Percentiles rank a stretch among this genome's conserved stretches.
phyloP scores from a whole-genome alignment of 1,284 basidiomycete genomes.

The Boletus mariae region DNA sequence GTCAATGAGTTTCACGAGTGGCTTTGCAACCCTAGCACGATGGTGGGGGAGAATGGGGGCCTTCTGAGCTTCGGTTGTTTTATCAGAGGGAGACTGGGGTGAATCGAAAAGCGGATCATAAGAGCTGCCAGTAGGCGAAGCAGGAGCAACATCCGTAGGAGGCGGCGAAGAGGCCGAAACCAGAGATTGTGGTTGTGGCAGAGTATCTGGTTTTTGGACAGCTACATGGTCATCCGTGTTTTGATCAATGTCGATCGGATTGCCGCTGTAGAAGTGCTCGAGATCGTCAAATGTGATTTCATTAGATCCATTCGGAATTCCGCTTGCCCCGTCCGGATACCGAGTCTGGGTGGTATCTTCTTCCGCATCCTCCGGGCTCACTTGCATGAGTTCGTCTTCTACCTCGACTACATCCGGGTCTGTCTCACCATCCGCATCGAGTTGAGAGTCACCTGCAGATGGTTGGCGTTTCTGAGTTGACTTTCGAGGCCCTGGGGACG shows the following conservation, averaged over 20 bases:
- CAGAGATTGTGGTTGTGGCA: conserved; percentile 2
- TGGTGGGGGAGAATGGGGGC: conserved; percentile 37
- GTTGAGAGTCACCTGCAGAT: conserved; percentile 31
- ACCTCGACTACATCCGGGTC: conserved; percentile 31
- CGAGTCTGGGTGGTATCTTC: conserved; percentile 5
- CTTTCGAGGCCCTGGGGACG: conserved; percentile 27
- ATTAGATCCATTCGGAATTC: conserved; percentile 2
- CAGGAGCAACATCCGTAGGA: neutral
- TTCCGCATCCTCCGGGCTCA: conserved; percentile 22
- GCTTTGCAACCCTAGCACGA: conserved; percentile 46
- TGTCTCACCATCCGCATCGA: conserved; percentile 35
- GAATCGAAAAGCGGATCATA: conserved; percentile 34
- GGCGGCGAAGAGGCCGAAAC: neutral
- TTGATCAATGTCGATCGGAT: conserved; percentile 32
- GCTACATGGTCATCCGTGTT: conserved; percentile 15
- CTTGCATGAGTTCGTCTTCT: conserved; percentile 34
- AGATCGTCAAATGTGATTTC: conserved; percentile 26
- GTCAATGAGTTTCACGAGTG: conserved; percentile 50
- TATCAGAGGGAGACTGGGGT: conserved; percentile 9
- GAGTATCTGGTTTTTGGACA: conserved; percentile 1
- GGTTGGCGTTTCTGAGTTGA: conserved; percentile 16
- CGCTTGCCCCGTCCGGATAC: neutral
- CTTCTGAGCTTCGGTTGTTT: conserved; percentile 5
- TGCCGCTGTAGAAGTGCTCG: conserved; percentile 30
- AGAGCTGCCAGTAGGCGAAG: conserved; percentile 14